Evolutionary conservation across 1,284 basidiomycete species (phyloP).

Genomic region (Paramarasmius palmivorus): DNA sequence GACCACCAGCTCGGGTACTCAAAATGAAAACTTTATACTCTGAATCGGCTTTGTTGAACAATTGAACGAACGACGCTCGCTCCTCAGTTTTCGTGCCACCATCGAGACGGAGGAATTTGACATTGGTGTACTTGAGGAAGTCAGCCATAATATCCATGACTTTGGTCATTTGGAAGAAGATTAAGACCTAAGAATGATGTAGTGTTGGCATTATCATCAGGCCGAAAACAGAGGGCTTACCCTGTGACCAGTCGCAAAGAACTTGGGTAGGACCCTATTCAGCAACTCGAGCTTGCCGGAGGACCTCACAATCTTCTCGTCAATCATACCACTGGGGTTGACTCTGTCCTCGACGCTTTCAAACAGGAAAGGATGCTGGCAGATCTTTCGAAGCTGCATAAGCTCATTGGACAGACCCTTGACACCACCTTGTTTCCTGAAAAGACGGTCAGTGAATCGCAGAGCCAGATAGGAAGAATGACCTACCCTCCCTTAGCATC

Average conservation of each 20-base stretch:
- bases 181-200: conserved; percentile 68
- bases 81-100: conserved; percentile 99
- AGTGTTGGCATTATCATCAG: conserved; percentile 8
- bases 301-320: conserved; percentile 86
- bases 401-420: conserved; percentile 95
- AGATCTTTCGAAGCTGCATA: conserved; percentile 99
- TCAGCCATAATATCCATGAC: conserved; percentile 99
- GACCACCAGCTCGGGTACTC: conserved; percentile 95
- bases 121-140: conserved; percentile 89
- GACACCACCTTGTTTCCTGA: conserved; percentile 72
- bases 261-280: conserved; percentile 91
- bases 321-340: conserved; percentile 79
- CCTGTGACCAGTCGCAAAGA: conserved; percentile 91
- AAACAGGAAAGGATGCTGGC: conserved; percentile 97
- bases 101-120: conserved; percentile 93
- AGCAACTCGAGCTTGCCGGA: conserved; percentile 97
- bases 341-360: conserved; percentile 93
- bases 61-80: conserved; percentile 85
- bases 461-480: neutral
- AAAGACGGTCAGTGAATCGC: conserved; percentile 11
- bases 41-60: conserved; percentile 92
- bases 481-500: conserved; percentile 57
- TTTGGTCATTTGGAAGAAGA: conserved; percentile 99
- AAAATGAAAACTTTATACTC: conserved; percentile 94
- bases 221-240: conserved; percentile 41